A percentile compares a stretch with the other conserved stretches of the same genome.
phyloP scores from a whole-genome alignment of 106 monocot species.

The Apostasia ramifera region DNA sequence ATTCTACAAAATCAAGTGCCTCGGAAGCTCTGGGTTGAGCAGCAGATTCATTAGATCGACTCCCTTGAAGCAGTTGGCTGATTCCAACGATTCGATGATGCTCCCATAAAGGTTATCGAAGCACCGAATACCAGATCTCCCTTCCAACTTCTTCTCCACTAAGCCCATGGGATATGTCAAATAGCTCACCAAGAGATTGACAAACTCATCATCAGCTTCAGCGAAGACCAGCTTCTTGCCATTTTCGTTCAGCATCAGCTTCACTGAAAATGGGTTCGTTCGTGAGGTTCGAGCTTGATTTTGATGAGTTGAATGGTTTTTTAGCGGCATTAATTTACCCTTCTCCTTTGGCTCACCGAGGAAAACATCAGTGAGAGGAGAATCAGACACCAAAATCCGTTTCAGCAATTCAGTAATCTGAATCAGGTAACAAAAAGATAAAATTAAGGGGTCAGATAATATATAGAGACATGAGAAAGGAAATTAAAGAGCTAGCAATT shows the following conservation, averaged over 20 bases:
- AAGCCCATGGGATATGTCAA: slow-evolving; percentile 10
- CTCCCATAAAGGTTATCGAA: slow-evolving; percentile 5
- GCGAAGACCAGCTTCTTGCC: slow-evolving; percentile 10
- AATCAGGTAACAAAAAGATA: no score
- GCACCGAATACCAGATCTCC: not conserved
- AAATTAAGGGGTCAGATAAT: no score
- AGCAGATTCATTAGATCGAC: not conserved
- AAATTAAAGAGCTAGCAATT: not conserved
- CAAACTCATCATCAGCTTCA: slow-evolving; percentile 11
- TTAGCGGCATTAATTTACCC: no score
- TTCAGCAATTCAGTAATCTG: not conserved
- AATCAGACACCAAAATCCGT: not conserved
- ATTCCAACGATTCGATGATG: not conserved
- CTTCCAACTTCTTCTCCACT: not conserved
- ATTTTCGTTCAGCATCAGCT: not conserved
- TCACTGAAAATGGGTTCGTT: not conserved
- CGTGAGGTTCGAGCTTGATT: not conserved
- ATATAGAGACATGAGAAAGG: no score
- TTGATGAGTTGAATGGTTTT: not conserved
- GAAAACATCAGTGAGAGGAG: not conserved
- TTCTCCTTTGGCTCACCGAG: not conserved
- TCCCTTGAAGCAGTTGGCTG: not conserved
- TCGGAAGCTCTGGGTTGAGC: slow-evolving; percentile 1
- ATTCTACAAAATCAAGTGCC: no score
- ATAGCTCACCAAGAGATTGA: slow-evolving; percentile 6